phyloP scores from a whole-genome alignment of 2,329 filamentous ascomycete genomes.

The Stemphylium vesicarium region DNA sequence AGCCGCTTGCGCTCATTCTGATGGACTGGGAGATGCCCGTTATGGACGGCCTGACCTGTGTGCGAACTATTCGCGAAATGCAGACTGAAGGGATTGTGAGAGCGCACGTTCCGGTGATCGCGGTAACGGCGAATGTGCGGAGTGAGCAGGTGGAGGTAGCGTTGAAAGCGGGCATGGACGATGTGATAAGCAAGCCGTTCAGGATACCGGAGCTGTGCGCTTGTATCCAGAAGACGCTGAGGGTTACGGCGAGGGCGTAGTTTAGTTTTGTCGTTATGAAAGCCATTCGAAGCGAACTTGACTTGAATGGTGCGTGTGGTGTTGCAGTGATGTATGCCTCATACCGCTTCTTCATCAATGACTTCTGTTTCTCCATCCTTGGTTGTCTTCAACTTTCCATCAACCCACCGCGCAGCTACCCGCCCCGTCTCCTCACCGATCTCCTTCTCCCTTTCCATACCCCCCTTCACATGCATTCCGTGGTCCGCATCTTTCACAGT shows the following conservation, averaged over 20 bases:
- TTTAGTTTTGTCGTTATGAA: too few relatives aligned
- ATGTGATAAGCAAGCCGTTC: constrained; percentile 79
- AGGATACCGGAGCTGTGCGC: constrained; percentile 34
- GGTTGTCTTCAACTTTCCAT: too few relatives aligned
- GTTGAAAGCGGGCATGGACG: constrained; percentile 43
- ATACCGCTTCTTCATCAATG: too few relatives aligned
- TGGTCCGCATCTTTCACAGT: too few relatives aligned
- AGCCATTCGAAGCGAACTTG: too few relatives aligned
- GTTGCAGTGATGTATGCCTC: too few relatives aligned
- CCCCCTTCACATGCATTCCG: too few relatives aligned
- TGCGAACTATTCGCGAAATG: constrained; percentile 34
- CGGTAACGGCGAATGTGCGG: constrained; percentile 46
- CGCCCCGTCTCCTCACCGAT: too few relatives aligned
- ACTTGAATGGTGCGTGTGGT: too few relatives aligned
- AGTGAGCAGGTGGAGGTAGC: constrained; percentile 40
- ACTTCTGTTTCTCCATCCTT: too few relatives aligned
- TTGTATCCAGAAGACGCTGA: constrained; percentile 28
- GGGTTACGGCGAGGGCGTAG: not conserved
- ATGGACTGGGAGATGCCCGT: constrained; percentile 46
- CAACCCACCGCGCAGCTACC: too few relatives aligned
- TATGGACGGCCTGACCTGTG: constrained; percentile 40
- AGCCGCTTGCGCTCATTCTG: constrained; percentile 31
- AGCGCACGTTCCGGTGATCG: constrained; percentile 39
- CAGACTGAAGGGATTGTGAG: constrained; percentile 27
- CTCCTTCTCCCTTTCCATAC: too few relatives aligned